Conservation (phyloP, 371 early-diverging fungal species). For the Fennellomyces sp. region DNA sequence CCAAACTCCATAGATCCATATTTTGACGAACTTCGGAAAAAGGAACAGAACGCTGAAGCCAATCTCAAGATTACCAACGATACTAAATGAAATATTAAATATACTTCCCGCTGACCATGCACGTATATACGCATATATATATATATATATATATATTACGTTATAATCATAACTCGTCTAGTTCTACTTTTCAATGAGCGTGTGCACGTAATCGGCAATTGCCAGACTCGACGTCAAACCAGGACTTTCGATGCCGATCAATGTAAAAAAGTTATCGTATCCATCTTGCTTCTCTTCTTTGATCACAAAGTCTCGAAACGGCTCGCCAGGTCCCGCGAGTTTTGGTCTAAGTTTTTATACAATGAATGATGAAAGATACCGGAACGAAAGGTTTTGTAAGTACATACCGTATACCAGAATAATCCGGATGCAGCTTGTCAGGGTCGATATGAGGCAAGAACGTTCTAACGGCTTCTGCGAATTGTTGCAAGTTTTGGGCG, state of each 20-base stretch:
- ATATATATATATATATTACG: not conserved
- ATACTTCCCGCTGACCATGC: too few relatives aligned
- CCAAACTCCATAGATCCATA: constrained; percentile 42
- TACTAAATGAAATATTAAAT: constrained; percentile 6
- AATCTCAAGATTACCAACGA: constrained; percentile 5
- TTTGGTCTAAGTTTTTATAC: constrained; percentile 67
- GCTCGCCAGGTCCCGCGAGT: constrained; percentile 71
- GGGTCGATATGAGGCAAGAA: constrained; percentile 67
- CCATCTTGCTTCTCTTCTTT: constrained; percentile 55
- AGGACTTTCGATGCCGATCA: constrained; percentile 90
- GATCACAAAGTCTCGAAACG: constrained; percentile 81
- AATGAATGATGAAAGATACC: not conserved
- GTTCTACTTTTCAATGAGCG: constrained; percentile 21
- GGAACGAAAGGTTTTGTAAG: not conserved
- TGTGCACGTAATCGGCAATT: constrained; percentile 74
- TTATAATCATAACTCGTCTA: not conserved
- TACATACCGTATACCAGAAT: constrained; percentile 77
- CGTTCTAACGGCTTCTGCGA: constrained; percentile 58
- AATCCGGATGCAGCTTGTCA: constrained; percentile 70
- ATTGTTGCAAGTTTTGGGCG: constrained; percentile 33
- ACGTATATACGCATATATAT: not conserved
- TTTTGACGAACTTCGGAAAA: constrained; percentile 54
- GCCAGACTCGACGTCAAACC: constrained; percentile 88
- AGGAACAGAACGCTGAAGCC: constrained; percentile 17
- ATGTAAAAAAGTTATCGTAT: constrained; percentile 66